Evolutionary conservation across 768 basidiomycete genomes (phyloP).

Genomic region (Mycena alexandri): DNA sequence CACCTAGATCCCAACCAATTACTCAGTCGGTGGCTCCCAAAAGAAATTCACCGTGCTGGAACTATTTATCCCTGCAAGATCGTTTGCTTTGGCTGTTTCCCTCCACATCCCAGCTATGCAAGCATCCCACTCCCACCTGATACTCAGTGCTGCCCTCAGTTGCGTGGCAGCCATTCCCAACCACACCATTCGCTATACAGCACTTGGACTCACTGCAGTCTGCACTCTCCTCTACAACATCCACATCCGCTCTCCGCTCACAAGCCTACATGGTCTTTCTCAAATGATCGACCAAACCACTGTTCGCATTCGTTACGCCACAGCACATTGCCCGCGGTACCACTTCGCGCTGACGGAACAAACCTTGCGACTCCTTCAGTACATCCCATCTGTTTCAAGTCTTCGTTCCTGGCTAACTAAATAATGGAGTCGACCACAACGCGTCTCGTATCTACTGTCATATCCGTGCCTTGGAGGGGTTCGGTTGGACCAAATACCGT

Average conservation of each 20-base stretch:
- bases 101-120: neutral
- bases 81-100: constrained; percentile 6
- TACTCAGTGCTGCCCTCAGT: neutral
- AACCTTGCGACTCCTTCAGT: neutral
- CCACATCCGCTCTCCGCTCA: neutral
- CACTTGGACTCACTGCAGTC: neutral
- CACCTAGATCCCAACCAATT: no score
- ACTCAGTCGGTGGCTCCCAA: no score
- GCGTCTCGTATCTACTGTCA: constrained; percentile 12
- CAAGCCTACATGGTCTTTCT: neutral
- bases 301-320: neutral
- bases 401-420: neutral
- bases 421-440: neutral
- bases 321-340: neutral
- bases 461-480: neutral
- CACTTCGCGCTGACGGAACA: neutral
- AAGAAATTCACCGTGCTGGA: no score
- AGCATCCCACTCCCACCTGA: neutral
- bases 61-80: neutral
- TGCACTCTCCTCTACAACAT: neutral
- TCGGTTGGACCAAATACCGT: constrained; percentile 9
- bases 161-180: constrained; percentile 1
- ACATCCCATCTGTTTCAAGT: neutral
- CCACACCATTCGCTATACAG: neutral
- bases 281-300: neutral